phyloP scores from a whole-genome alignment of 495 filamentous ascomycete genomes.

The Xylaria scruposa region DNA sequence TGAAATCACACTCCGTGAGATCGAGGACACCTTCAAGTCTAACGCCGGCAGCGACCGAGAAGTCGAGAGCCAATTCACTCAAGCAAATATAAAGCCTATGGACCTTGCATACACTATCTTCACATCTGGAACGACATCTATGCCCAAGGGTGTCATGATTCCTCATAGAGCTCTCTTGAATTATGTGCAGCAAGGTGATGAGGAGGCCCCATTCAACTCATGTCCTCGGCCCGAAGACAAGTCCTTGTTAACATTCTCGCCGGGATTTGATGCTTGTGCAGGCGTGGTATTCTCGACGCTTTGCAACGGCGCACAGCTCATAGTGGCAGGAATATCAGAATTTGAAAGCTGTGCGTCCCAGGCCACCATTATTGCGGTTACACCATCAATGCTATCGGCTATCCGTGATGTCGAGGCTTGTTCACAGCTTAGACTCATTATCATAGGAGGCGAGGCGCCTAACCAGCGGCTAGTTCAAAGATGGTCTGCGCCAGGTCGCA shows the following conservation, averaged over 20 bases:
- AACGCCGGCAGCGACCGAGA: neutral
- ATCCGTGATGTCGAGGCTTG: conserved; percentile 20
- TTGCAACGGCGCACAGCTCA: conserved; percentile 32
- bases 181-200: conserved; percentile 20
- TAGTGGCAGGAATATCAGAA: conserved; percentile 26
- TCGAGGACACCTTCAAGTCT: neutral
- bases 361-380: conserved; percentile 14
- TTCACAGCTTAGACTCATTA: conserved; percentile 28
- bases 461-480: conserved; percentile 21
- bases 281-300: conserved; percentile 27
- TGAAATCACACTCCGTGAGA: neutral
- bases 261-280: conserved; percentile 21
- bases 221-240: conserved; percentile 16
- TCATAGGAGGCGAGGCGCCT: conserved; percentile 39
- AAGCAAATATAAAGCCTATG: neutral
- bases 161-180: conserved; percentile 33
- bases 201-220: conserved; percentile 20
- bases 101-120: conserved; percentile 44
- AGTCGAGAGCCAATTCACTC: neutral
- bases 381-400: conserved; percentile 33
- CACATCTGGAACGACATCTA: conserved; percentile 52
- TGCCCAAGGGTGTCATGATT: conserved; percentile 50
- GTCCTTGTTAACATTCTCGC: conserved; percentile 20
- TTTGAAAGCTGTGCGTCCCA: neutral
- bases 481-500: conserved; percentile 31